These are phyloP conservation scores for Hypoxylon sp. DNA, from an alignment of 2,329 filamentous ascomycete species.

Conservation along the genomic window DNA sequence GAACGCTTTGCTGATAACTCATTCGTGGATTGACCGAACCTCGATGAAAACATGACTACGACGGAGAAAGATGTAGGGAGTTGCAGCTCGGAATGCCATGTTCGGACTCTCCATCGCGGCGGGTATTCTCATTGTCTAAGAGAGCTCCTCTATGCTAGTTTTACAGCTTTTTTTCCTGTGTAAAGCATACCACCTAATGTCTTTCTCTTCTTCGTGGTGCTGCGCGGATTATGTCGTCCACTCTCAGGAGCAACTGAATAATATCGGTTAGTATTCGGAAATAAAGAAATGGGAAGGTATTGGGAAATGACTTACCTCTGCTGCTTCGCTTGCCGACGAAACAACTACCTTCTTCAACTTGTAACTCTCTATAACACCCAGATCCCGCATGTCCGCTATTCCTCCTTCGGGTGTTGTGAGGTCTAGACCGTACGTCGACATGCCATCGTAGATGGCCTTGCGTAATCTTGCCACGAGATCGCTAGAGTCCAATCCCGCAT, in stretches of 20 bases:
- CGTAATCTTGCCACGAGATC: conserved; percentile 92
- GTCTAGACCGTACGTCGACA: conserved; percentile 92
- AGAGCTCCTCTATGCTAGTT: conserved; percentile 41
- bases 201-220: conserved; percentile 86
- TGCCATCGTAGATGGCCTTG: conserved; percentile 93
- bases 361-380: conserved; percentile 97
- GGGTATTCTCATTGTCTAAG: conserved; percentile 39
- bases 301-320: conserved; percentile 75
- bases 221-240: conserved; percentile 97
- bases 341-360: conserved; percentile 99
- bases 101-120: conserved; percentile 16
- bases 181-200: conserved; percentile 62
- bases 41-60: neutral
- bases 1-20: neutral
- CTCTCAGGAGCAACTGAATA: conserved; percentile 83
- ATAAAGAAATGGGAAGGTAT: neutral
- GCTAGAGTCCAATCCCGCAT: conserved; percentile 94
- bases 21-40: neutral
- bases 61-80: neutral
- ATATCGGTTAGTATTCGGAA: conserved; percentile 40
- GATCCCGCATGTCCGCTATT: conserved; percentile 93
- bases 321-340: conserved; percentile 93
- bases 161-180: conserved; percentile 31
- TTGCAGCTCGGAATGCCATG: neutral
- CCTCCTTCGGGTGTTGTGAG: conserved; percentile 89